Evolutionary conservation across 2,329 filamentous ascomycete species (phyloP), one percentile per base, ranked within the genome.

Genomic region (Penicillium brevicompactum): DNA sequence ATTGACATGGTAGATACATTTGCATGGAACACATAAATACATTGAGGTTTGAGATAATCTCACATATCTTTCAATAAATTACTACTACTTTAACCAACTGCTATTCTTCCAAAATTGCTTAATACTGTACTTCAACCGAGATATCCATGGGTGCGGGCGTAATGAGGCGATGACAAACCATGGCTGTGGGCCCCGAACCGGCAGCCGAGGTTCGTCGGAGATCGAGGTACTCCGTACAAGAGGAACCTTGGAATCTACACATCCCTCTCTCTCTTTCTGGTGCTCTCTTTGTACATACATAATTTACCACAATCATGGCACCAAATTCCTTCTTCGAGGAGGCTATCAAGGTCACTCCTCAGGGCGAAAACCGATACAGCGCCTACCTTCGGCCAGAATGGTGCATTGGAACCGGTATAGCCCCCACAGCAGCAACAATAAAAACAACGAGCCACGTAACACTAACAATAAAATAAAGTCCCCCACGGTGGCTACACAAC

Each of bases 401-500:
- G 85, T 84, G 82, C 61, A 87, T 90, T 61, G 87, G 87, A 53
- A 82, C 79, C 60, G 86, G 85, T 84, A 53, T 18, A 30, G 6
- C 16, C 8, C 24, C 2, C 21, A 14, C 38, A 37, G 14, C 1
- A 27, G 32, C n/a, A 34, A 21, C 78, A 22, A 14, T 30, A 37
- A 14, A 1, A 27, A 42, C n/a, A 22, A 21, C 78, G 18, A 10
- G n/a, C 13, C 45, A 31, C 18, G 30, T 22, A 32, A 54, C 54
- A 32, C 50, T 57, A 55, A 64, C 47, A 45, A 31, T 49, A n/a
- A 49, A n/a, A 31, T 44, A 34, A 65, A 87, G 88, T 90, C 11
- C 87, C 87, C 5, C 86, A 91, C 70, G 88, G 88, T 49, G 88
- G 88, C 55, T 88, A 87, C 64, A 83, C 89, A 14, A 86, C 87